These are phyloP conservation scores for Penicillium aurantiogriseum DNA, from an alignment of 2,329 filamentous ascomycete species.

Conservation along the genomic window DNA sequence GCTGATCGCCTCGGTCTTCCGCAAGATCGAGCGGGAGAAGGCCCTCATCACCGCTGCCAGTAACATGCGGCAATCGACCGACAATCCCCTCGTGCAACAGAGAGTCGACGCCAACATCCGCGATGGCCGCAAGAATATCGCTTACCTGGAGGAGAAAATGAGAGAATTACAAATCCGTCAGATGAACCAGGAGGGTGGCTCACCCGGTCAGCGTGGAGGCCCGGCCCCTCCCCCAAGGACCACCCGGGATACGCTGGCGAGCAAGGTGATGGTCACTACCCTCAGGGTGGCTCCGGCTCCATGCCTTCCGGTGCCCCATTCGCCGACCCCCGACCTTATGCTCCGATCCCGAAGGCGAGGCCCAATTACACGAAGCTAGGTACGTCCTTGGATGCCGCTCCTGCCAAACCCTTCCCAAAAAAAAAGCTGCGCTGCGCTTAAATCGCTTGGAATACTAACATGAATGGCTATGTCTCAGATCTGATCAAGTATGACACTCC, in stretches of 20 bases:
- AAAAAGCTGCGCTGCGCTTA: neutral
- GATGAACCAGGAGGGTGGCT: slow-evolving; percentile 55
- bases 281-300: slow-evolving; percentile 64
- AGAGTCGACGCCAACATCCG: slow-evolving; percentile 91
- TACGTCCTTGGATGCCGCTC: slow-evolving; percentile 47
- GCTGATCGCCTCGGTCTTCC: slow-evolving; percentile 75
- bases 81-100: slow-evolving; percentile 87
- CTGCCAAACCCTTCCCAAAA: neutral
- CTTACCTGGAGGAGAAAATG: slow-evolving; percentile 92
- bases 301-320: slow-evolving; percentile 82
- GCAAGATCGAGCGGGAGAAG: slow-evolving; percentile 98
- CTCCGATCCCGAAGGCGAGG: slow-evolving; percentile 67
- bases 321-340: slow-evolving; percentile 67
- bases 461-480: slow-evolving; percentile 56
- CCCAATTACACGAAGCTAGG: slow-evolving; percentile 96
- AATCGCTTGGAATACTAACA: slow-evolving; percentile 24
- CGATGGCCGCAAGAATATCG: slow-evolving; percentile 87
- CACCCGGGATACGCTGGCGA: slow-evolving; percentile 54
- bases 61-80: slow-evolving; percentile 92
- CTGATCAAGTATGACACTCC: slow-evolving; percentile 98
- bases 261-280: slow-evolving; percentile 54
- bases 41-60: slow-evolving; percentile 91
- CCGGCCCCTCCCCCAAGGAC: slow-evolving; percentile 72
- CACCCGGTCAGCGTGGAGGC: slow-evolving; percentile 51
- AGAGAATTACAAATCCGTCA: slow-evolving; percentile 81